Base-by-base conservation (phyloP, 179 eudicot genomes). In the Amaranthus tricolor region DNA sequence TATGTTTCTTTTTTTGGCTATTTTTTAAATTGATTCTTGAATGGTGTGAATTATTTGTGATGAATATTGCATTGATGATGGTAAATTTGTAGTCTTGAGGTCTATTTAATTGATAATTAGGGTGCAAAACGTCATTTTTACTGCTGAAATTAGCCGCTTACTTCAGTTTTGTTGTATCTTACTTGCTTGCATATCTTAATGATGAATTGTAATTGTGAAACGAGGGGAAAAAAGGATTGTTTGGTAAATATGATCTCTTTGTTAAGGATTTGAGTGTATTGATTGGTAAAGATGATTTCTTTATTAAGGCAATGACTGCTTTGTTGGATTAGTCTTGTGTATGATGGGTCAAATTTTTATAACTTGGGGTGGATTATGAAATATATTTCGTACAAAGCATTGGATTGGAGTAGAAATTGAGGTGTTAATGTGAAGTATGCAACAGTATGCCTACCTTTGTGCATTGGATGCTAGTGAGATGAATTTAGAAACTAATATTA, bases 141-240 rank as follows among this genome's bases (percentile, higher is more conserved):
- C 12, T 50, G 43, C 61, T 76, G 52, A 1, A 68, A n/a, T 59
- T 68, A 59, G 21, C 62, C 20, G 68, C 68, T 40, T 58, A 76
- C 49, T 68, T 61, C n/a, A 16, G 9, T 44, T 10, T 14, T 64
- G 68, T 24, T 64, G 68, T 11, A 45, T 64, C 51, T 43, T 7
- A 40, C 44, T 12, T 5, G 20, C 61, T 51, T 21, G 9, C 21
- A 51, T n/a, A 16, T 6, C 10, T 31, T 52, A 7, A 3, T 49
- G 52, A n/a, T 0, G 6, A 48, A 11, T 19, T 53, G 50, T 13
- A 11, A 2, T 54, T 56, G 73, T 53, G 50, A 19, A 11, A 2
- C 57, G 43, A 66, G 59, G 8, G 19, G 9, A n/a, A 64, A 53
- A 52, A 6, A 21, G 1, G 48, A 31, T 3, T 62, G 66, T 21